Conservation (phyloP, 2,329 filamentous ascomycete species). For the Ascochyta clinopodiicola region DNA sequence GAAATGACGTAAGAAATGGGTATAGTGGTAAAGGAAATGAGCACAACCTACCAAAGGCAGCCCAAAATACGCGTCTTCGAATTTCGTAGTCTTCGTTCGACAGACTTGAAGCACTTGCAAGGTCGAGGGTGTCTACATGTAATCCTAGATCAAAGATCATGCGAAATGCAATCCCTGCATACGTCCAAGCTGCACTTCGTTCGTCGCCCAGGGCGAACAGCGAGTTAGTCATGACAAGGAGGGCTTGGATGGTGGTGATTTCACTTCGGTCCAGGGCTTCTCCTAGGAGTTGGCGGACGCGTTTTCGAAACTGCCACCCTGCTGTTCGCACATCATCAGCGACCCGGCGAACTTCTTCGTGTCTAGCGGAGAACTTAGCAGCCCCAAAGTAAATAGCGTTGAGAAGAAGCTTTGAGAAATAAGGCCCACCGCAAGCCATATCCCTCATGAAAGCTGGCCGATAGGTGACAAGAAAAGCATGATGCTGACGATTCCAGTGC, state of each 20-base stretch:
- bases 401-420: slow-evolving; percentile 63
- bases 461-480: slow-evolving; percentile 58
- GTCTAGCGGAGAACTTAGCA: slow-evolving; percentile 56
- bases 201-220: slow-evolving; percentile 60
- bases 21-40: too few relatives aligned
- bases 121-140: slow-evolving; percentile 52
- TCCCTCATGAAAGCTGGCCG: slow-evolving; percentile 54
- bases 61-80: slow-evolving; percentile 57
- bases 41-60: slow-evolving; percentile 44
- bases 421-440: slow-evolving; percentile 61
- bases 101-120: slow-evolving; percentile 38
- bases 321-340: slow-evolving; percentile 56
- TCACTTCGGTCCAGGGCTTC: slow-evolving; percentile 56
- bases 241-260: slow-evolving; percentile 62
- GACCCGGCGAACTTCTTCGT: slow-evolving; percentile 53
- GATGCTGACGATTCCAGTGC: slow-evolving; percentile 63
- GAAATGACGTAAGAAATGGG: too few relatives aligned
- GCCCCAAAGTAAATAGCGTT: slow-evolving; percentile 61
- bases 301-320: slow-evolving; percentile 56
- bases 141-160: slow-evolving; percentile 64
- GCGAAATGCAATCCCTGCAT: slow-evolving; percentile 63
- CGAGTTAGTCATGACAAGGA: slow-evolving; percentile 60
- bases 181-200: slow-evolving; percentile 63
- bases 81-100: slow-evolving; percentile 56
- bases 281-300: slow-evolving; percentile 57